A percentile compares a stretch with the other conserved stretches of the same genome.
phyloP scores from a whole-genome alignment of 352 stramenopile species.

The Phytophthora cryptogea region DNA sequence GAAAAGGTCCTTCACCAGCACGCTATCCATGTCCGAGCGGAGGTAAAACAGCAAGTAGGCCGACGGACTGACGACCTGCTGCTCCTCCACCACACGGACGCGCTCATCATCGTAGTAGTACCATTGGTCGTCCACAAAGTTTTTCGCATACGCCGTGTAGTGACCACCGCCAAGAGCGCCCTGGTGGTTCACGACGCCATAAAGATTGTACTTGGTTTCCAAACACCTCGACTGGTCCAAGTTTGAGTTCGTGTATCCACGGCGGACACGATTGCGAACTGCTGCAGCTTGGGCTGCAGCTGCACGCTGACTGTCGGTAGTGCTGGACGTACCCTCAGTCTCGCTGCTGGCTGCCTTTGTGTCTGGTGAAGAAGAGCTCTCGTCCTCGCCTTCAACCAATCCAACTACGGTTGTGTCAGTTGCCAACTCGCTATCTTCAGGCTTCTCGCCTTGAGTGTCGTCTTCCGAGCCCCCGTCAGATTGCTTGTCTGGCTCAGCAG shows the following conservation, averaged over 20 bases:
- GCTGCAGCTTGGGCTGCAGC: constrained; percentile 34
- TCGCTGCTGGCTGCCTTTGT: constrained; percentile 18
- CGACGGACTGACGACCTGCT: constrained; percentile 82
- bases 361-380: constrained; percentile 9
- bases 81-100: constrained; percentile 85
- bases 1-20: constrained; percentile 85
- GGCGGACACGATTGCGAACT: constrained; percentile 69
- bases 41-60: constrained; percentile 94
- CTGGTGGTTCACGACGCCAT: constrained; percentile 90
- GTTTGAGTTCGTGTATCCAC: constrained; percentile 90
- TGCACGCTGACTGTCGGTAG: constrained; percentile 31
- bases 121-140: constrained; percentile 89
- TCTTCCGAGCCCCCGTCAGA: constrained; percentile 17
- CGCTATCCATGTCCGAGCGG: constrained; percentile 85
- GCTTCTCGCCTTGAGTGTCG: constrained; percentile 23
- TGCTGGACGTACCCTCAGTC: constrained; percentile 14
- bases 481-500: constrained; percentile 13
- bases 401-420: constrained; percentile 14
- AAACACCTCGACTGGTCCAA: constrained; percentile 86
- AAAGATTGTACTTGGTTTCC: constrained; percentile 89
- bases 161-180: constrained; percentile 85
- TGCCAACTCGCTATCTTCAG: constrained; percentile 22
- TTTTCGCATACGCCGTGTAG: constrained; percentile 90
- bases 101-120: constrained; percentile 92
- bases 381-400: constrained; percentile 14